These are phyloP conservation scores for Lodderomyces metapsilosis DNA, from an alignment of 1,139 yeast species.

Conservation along the genomic window DNA sequence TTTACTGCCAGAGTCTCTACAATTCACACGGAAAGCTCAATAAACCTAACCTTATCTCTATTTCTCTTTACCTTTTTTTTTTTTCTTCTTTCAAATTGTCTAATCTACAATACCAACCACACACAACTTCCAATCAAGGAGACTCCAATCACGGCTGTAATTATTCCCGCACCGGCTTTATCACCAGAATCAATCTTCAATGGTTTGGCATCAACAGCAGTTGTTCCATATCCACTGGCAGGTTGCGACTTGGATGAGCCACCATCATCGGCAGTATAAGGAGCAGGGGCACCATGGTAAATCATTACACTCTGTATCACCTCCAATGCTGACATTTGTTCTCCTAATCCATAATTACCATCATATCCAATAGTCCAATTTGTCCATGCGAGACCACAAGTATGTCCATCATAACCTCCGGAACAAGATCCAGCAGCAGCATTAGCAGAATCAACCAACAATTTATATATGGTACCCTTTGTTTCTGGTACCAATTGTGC, in stretches of 20 bases:
- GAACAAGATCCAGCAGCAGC: constrained; percentile 83
- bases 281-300: constrained; percentile 47
- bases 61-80: background rate
- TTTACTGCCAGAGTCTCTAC: background rate
- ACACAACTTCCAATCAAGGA: constrained; percentile 62
- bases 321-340: constrained; percentile 87
- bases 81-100: background rate
- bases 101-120: constrained; percentile 45
- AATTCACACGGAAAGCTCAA: background rate
- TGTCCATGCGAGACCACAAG: constrained; percentile 87
- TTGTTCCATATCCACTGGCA: constrained; percentile 55
- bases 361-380: constrained; percentile 55
- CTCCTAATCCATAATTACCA: constrained; percentile 83
- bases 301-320: constrained; percentile 65
- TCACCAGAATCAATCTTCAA: constrained; percentile 61
- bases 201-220: constrained; percentile 38
- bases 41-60: background rate
- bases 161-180: constrained; percentile 84
- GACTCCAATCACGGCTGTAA: constrained; percentile 72
- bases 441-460: constrained; percentile 60
- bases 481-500: constrained; percentile 70
- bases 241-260: constrained; percentile 61
- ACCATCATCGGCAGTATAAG: constrained; percentile 57
- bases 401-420: constrained; percentile 86
- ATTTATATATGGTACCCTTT: constrained; percentile 46